Evolutionary conservation across 306 rosid species (phyloP).

Genomic region (Morella rubra): DNA sequence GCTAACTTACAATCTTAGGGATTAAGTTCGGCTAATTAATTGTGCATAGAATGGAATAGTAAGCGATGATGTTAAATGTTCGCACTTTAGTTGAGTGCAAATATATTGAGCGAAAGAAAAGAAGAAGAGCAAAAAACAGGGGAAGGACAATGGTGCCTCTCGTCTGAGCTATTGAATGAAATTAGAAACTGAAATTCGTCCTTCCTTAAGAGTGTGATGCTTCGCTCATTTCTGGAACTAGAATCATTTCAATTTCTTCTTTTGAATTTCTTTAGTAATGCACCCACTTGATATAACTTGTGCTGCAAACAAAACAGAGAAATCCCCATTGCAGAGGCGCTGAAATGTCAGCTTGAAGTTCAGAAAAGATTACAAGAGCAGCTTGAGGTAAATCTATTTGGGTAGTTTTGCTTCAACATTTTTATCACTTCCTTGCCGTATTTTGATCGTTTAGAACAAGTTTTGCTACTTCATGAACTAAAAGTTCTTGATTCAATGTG

Average conservation of each 20-base stretch:
- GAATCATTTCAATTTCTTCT: background rate
- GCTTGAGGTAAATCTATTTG: slow-evolving; percentile 62
- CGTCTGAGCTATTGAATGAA: background rate
- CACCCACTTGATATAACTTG: slow-evolving; percentile 17
- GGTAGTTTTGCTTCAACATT: background rate
- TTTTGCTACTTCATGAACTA: background rate
- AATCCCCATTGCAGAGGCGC: slow-evolving; percentile 62
- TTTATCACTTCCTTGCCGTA: background rate
- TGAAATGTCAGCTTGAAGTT: slow-evolving; percentile 42
- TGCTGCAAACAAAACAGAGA: slow-evolving; percentile 40
- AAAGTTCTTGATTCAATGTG: background rate
- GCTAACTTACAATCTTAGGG: too few relatives aligned
- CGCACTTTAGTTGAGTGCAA: background rate
- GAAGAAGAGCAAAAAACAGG: too few relatives aligned
- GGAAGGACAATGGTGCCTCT: too few relatives aligned
- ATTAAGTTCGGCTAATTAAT: too few relatives aligned
- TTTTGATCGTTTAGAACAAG: background rate
- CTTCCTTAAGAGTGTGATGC: background rate
- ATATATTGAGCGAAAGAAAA: too few relatives aligned
- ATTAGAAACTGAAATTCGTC: background rate
- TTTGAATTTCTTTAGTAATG: background rate
- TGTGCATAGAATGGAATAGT: too few relatives aligned
- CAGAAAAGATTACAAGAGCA: slow-evolving; percentile 26
- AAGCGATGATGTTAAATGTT: background rate
- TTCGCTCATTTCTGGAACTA: background rate